These are phyloP conservation scores for Candida chauliodis DNA, from an alignment of 805 yeast genomes.

Conservation along the genomic window DNA sequence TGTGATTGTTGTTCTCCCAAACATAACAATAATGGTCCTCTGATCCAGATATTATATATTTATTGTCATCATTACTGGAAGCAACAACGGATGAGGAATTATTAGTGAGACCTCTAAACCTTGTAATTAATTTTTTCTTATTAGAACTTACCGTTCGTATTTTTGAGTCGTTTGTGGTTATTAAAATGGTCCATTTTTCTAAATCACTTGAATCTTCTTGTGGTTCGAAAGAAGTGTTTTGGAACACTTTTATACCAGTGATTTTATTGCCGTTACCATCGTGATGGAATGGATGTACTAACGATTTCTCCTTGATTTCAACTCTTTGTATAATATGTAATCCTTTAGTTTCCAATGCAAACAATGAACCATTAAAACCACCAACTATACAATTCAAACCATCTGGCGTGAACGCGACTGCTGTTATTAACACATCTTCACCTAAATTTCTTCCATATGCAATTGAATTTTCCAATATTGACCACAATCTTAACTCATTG, in stretches of 20 bases:
- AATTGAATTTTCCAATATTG: constrained; percentile 69
- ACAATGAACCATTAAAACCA: constrained; percentile 71
- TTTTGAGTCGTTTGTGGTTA: constrained; percentile 81
- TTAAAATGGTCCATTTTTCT: constrained; percentile 40
- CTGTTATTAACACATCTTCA: constrained; percentile 67
- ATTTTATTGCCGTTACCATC: constrained; percentile 46
- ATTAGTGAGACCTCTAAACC: constrained; percentile 72
- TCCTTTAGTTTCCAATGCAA: constrained; percentile 60
- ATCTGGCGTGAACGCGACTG: constrained; percentile 67
- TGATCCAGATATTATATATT: constrained; percentile 69
- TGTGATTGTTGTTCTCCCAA: constrained; percentile 57
- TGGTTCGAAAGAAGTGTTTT: constrained; percentile 14
- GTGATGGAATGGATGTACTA: constrained; percentile 23
- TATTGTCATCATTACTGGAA: constrained; percentile 50
- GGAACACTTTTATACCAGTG: constrained; percentile 66
- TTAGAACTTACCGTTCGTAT: constrained; percentile 61
- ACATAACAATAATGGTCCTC: constrained; percentile 86
- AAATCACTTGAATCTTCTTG: constrained; percentile 13
- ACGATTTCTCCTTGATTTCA: constrained; percentile 27
- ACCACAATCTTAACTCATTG: constrained; percentile 75
- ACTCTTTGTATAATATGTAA: constrained; percentile 39
- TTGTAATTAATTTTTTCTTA: constrained; percentile 54
- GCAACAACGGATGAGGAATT: constrained; percentile 72
- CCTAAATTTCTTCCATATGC: constrained; percentile 50
- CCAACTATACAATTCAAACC: constrained; percentile 65